Evolutionary conservation across 2,329 filamentous ascomycete genomes (phyloP).

Genomic region (Grosmannia clavigera): DNA sequence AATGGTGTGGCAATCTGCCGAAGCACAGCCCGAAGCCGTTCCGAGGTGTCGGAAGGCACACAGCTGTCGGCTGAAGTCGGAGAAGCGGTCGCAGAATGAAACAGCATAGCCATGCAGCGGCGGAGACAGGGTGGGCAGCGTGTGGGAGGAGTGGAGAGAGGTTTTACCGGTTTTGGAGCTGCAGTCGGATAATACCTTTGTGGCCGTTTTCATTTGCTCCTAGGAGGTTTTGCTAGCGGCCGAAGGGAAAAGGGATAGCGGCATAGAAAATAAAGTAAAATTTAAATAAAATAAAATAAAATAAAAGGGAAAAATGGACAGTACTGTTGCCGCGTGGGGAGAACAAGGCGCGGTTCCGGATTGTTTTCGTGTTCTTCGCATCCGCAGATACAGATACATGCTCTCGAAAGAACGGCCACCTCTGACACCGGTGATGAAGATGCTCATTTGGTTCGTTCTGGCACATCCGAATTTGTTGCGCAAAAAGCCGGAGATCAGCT

Average conservation of each 20-base stretch:
- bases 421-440: background rate
- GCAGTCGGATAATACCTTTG: background rate
- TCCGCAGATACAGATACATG: background rate
- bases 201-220: background rate
- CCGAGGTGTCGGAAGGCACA: background rate
- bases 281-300: background rate
- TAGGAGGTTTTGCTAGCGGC: background rate
- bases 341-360: background rate
- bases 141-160: background rate
- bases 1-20: background rate
- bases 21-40: conserved; percentile 1
- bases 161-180: background rate
- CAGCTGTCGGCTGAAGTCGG: conserved; percentile 5
- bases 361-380: background rate
- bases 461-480: background rate
- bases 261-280: background rate
- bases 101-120: background rate
- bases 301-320: background rate
- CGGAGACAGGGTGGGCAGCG: background rate
- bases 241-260: background rate
- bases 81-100: background rate
- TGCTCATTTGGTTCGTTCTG: background rate
- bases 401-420: background rate
- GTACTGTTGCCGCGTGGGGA: background rate
- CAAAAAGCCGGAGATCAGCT: background rate